Evolutionary conservation across 768 basidiomycete species (phyloP).

Genomic region (Phanerodontia chrysosporium): DNA sequence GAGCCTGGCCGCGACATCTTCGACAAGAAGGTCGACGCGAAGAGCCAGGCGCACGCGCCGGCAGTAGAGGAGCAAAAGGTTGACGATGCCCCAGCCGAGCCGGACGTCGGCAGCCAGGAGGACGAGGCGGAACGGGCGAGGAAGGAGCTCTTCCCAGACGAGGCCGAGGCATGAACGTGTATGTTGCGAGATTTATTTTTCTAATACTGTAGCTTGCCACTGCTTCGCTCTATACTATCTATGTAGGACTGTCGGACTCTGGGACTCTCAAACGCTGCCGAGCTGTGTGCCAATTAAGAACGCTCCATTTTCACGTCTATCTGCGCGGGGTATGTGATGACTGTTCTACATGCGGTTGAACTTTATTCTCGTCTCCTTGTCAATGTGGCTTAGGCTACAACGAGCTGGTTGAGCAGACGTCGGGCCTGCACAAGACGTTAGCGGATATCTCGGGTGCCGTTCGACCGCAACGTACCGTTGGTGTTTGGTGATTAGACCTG

Average conservation of each 20-base stretch:
- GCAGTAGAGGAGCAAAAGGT: neutral
- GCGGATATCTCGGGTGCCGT: no score
- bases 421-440: no score
- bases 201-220: neutral
- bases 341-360: no score
- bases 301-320: no score
- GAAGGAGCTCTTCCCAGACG: conserved; percentile 33
- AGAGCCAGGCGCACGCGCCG: conserved; percentile 35
- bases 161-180: neutral
- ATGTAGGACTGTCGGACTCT: neutral
- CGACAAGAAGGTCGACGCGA: conserved; percentile 45
- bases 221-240: neutral
- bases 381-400: no score
- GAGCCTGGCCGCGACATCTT: conserved; percentile 80
- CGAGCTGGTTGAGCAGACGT: no score
- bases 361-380: no score
- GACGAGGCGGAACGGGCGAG: conserved; percentile 31
- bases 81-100: neutral
- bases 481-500: neutral
- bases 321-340: no score
- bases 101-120: conserved; percentile 13
- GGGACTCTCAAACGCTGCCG: neutral
- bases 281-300: no score
- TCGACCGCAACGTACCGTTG: neutral
- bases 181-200: neutral